Evolutionary conservation across 2,329 filamentous ascomycete species (phyloP).

Genomic region (Aspergillus felis): DNA sequence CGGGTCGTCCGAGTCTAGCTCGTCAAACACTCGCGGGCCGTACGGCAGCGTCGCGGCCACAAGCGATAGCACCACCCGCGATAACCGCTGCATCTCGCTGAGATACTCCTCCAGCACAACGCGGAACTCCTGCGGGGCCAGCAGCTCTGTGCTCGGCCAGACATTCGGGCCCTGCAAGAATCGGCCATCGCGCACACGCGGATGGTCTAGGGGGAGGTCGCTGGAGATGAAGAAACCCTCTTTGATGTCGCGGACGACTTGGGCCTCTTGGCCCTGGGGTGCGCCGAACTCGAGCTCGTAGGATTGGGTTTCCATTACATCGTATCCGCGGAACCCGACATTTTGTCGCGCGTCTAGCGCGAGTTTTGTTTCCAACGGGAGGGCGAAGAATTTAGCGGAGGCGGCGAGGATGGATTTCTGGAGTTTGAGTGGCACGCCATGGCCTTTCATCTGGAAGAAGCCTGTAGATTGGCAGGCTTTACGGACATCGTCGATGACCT

Average conservation of each 20-base stretch:
- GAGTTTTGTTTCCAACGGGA: slow-evolving; percentile 25
- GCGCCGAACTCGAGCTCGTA: slow-evolving; percentile 11
- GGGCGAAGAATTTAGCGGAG: slow-evolving; percentile 46
- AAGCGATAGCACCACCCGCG: slow-evolving; percentile 40
- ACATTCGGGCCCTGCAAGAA: slow-evolving; percentile 37
- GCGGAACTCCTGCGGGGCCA: slow-evolving; percentile 35
- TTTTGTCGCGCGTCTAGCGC: slow-evolving; percentile 4
- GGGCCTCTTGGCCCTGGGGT: slow-evolving; percentile 20
- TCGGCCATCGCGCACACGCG: not conserved
- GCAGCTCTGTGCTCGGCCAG: slow-evolving; percentile 35
- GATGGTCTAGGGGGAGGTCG: not conserved
- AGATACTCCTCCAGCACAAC: slow-evolving; percentile 41
- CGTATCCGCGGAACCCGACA: slow-evolving; percentile 30
- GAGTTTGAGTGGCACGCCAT: slow-evolving; percentile 41
- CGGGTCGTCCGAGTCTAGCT: slow-evolving; percentile 41
- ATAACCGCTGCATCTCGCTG: slow-evolving; percentile 37
- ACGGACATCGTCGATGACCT: slow-evolving; percentile 9
- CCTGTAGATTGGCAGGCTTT: slow-evolving; percentile 44
- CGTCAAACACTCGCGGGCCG: slow-evolving; percentile 35
- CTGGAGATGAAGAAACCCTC: slow-evolving; percentile 11
- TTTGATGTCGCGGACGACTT: slow-evolving; percentile 18
- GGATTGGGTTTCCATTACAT: slow-evolving; percentile 35
- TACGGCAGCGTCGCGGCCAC: slow-evolving; percentile 43
- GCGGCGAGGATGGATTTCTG: slow-evolving; percentile 42
- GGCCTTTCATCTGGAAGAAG: slow-evolving; percentile 51